Evolutionary conservation across 176 grass and related monocot species (phyloP), one percentile per base, ranked within the genome.

Genomic region (Phoenix roebelenii): DNA sequence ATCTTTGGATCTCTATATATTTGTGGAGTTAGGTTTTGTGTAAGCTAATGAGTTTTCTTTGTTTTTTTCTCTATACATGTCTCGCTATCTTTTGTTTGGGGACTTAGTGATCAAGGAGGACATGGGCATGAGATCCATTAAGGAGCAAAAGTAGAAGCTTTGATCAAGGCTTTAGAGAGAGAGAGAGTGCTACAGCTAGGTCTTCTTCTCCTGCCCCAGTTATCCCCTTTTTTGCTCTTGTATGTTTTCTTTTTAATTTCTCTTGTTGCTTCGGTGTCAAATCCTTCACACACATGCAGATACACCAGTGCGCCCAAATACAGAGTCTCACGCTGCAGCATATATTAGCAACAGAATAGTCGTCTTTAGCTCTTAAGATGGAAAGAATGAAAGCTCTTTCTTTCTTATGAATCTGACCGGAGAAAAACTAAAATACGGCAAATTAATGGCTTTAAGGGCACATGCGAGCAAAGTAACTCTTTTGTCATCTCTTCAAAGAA

Each of bases 81-180:
- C 29, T 15, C 30, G 5, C 25, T 3, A 7, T 22, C 35, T 66
- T 60, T 17, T 71, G 52, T 55, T 64, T 52, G 19, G 32, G 20
- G 20, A 20, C 68, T 57, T 69, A 95, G 89, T 83, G 66, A 66
- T 85, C 16, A 85, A 95, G 80, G 89, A 89, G 64, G 79, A 77
- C 55, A 73, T 85, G 50, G 59, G 76, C 7, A 95, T 85, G 82
- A 72, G 82, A 57, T 89, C 85, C 4, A 82, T 70, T 22, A 85
- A 95, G 73, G 82, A 95, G 85, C 79, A 95, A 79, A 77, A 71
- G 76, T 82, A 95, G 75, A 72, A 52, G 39, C 85, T n/a, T 64
- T 69, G 32, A 95, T 95, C 57, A 76, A 66, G n/a, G 69, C 82
- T 58, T 61, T 89, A 26, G 63, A 77, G 61, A 70, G 54, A 26